Evolutionary conservation across 2,329 filamentous ascomycete genomes (phyloP), one percentile per base, ranked within the genome.

Genomic region (Apiospora pterosperma): DNA sequence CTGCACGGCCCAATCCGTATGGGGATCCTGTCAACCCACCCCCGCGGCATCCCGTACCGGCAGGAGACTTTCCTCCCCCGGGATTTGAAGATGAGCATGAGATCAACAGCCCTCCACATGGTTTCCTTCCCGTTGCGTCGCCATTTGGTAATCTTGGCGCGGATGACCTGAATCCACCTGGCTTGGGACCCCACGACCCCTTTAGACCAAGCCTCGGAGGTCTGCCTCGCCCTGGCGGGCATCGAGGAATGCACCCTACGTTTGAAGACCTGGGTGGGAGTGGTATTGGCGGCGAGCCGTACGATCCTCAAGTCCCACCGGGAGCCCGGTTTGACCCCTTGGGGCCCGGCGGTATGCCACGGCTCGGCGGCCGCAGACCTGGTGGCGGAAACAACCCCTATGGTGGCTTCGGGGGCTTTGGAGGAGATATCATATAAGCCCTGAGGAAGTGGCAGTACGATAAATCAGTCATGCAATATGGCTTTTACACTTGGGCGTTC

Each of bases 81-180:
- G 92, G 88, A 23, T 98, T 98, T 69, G 96, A 98, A 69, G 95
- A 99, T 75, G 93, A 97, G 73, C 90, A 93, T 72, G 92, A 97
- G 67, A 84, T 97, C 66, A 88, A 92, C 67, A 83, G 88, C 1
- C 91, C 89, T 0, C 84, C 85, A 3, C 85, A 88, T 68, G 75
- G 39, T 6, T 64, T 67, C 7, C 62, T 66, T 36, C 80, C 79
- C 7, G 84, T 81, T 31, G 79, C 82, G 16, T 83, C 85, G 14
- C 90, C 90, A 0, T 85, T 87, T 65, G 74, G 74, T 14, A 88
- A 87, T 68, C 91, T 97, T 61, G 96, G 96, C 2, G 89, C 95
- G 42, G 86, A 94, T 71, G 96, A 99, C 76, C 79, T 98, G 11
- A 91, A 98, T 71, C 96, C 96, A 1, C 90, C 90, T 11, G 92